Evolutionary conservation across 352 stramenopile genomes (phyloP).

Genomic region (Pythium coloratum): DNA sequence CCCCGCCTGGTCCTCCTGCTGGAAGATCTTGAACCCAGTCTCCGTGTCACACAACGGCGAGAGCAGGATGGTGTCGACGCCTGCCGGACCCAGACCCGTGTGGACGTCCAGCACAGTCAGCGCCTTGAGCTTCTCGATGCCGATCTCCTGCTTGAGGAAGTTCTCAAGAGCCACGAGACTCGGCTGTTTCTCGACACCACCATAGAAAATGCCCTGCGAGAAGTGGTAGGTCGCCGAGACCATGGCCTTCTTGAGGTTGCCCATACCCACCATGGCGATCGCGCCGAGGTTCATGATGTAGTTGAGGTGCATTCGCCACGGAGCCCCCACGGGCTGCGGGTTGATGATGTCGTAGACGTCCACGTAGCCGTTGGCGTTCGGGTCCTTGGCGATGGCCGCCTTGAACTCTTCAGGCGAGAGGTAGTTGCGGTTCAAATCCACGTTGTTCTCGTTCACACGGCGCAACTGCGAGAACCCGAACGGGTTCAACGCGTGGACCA

Average conservation of each 20-base stretch:
- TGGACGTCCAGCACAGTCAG: slow-evolving; percentile 91
- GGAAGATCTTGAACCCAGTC: slow-evolving; percentile 9
- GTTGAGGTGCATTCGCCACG: slow-evolving; percentile 17
- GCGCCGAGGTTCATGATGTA: slow-evolving; percentile 35
- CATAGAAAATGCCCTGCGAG: slow-evolving; percentile 83
- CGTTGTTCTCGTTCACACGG: slow-evolving; percentile 92
- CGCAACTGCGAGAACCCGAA: slow-evolving; percentile 89
- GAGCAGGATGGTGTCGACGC: slow-evolving; percentile 51
- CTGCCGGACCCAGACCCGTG: slow-evolving; percentile 85
- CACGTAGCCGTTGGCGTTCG: slow-evolving; percentile 78
- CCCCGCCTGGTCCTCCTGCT: slow-evolving; percentile 20
- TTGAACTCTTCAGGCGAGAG: slow-evolving; percentile 60
- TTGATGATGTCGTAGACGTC: slow-evolving; percentile 78
- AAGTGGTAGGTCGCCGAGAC: slow-evolving; percentile 90
- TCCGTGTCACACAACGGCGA: slow-evolving; percentile 17
- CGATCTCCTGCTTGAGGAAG: slow-evolving; percentile 59
- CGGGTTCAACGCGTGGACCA: slow-evolving; percentile 93
- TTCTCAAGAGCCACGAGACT: slow-evolving; percentile 63
- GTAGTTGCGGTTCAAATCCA: slow-evolving; percentile 94
- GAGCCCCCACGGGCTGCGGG: slow-evolving; percentile 27
- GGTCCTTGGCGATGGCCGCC: slow-evolving; percentile 46
- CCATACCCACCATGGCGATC: slow-evolving; percentile 42
- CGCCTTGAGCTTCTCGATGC: slow-evolving; percentile 36
- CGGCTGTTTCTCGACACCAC: slow-evolving; percentile 73
- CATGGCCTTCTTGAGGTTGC: slow-evolving; percentile 77